phyloP scores from a whole-genome alignment of 2,329 filamentous ascomycete species.

The Thelonectria rubi region DNA sequence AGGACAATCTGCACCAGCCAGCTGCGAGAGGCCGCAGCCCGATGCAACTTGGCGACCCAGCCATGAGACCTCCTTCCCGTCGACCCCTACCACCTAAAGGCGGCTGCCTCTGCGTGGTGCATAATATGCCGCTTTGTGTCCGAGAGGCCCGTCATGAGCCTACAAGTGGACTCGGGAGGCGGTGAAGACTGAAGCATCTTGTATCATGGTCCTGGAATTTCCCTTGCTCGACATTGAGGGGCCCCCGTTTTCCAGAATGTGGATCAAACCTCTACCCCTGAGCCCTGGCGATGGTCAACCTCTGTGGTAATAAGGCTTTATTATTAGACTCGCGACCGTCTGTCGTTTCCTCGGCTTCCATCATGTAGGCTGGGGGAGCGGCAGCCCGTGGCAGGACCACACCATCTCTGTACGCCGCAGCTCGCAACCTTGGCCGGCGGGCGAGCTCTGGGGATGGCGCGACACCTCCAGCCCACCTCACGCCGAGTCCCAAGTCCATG shows the following conservation, averaged over 20 bases:
- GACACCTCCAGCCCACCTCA: constrained; percentile 28
- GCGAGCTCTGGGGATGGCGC: constrained; percentile 21
- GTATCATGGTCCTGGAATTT: constrained; percentile 35
- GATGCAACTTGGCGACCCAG: constrained; percentile 42
- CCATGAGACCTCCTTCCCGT: constrained; percentile 35
- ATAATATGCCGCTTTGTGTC: constrained; percentile 34
- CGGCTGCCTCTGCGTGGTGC: constrained; percentile 33
- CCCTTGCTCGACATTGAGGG: constrained; percentile 34
- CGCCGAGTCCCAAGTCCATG: constrained; percentile 42
- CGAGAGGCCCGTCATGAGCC: constrained; percentile 27
- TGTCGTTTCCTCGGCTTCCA: constrained; percentile 19
- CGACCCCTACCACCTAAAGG: constrained; percentile 36
- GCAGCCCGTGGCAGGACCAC: constrained; percentile 16
- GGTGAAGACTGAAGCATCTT: constrained; percentile 39
- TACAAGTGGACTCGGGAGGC: constrained; percentile 38
- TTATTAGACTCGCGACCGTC: constrained; percentile 19
- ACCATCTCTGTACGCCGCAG: constrained; percentile 22
- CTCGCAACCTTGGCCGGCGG: constrained; percentile 17
- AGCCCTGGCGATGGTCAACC: constrained; percentile 30
- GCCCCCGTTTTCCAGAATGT: constrained; percentile 33
- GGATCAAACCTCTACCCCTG: constrained; percentile 36
- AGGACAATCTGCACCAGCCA: constrained; percentile 38
- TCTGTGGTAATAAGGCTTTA: constrained; percentile 23
- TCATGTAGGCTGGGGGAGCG: constrained; percentile 23
- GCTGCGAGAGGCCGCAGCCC: constrained; percentile 36